A percentile compares a stretch with the other conserved stretches of the same genome.
phyloP scores from a whole-genome alignment of 2,329 filamentous ascomycete species.

The Lasiodiplodia sp. region DNA sequence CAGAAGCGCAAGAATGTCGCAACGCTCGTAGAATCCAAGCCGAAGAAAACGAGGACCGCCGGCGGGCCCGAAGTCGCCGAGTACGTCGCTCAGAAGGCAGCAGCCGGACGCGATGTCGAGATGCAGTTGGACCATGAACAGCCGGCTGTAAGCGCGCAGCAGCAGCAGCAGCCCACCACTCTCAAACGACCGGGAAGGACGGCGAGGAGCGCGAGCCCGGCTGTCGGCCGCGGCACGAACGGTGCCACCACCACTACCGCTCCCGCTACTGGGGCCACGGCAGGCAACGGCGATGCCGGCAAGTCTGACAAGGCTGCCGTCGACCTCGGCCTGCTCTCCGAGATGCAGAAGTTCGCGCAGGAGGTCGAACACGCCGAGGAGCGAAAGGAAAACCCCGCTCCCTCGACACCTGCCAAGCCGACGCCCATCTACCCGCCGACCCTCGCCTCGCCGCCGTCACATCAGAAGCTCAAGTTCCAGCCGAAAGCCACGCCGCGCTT shows the following conservation, averaged over 20 bases:
- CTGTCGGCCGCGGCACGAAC: slow-evolving; percentile 1
- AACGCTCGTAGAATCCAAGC: slow-evolving; percentile 28
- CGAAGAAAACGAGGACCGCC: slow-evolving; percentile 15
- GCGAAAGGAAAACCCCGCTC: slow-evolving; percentile 9
- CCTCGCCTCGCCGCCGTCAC: slow-evolving; percentile 31
- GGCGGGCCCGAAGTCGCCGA: not conserved
- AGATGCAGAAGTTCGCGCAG: slow-evolving; percentile 44
- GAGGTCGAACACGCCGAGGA: slow-evolving; percentile 40
- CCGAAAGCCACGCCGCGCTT: slow-evolving; percentile 46
- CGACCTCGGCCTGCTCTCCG: slow-evolving; percentile 37
- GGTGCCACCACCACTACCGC: slow-evolving; percentile 19
- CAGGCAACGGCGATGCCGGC: not conserved
- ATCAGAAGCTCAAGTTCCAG: slow-evolving; percentile 41
- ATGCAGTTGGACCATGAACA: not conserved
- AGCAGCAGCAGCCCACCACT: not conserved
- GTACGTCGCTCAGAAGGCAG: not conserved
- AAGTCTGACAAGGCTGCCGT: not conserved
- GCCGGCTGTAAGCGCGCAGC: not conserved
- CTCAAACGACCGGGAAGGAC: slow-evolving; percentile 25
- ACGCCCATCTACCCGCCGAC: not conserved
- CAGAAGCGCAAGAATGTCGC: slow-evolving; percentile 29
- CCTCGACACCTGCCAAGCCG: not conserved
- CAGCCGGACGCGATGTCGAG: not conserved
- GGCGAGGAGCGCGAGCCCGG: slow-evolving; percentile 15
- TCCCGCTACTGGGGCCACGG: slow-evolving; percentile 8